Evolutionary conservation across 495 filamentous ascomycete genomes (phyloP), one percentile per base, ranked within the genome.

Genomic region (Trichoderma reesei): DNA sequence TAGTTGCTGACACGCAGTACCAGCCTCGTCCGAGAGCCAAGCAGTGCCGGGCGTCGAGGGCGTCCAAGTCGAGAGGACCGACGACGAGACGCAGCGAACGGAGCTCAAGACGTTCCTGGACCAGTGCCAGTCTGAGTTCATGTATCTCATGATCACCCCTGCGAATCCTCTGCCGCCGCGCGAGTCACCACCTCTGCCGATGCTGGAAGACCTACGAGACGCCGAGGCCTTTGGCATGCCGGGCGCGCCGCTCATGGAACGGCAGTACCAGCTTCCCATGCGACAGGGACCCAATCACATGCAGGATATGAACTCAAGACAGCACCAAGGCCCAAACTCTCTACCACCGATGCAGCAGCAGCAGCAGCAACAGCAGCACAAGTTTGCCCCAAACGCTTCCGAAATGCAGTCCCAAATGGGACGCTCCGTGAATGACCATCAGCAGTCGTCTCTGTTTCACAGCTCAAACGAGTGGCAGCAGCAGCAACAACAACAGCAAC

Each of bases 81-180:
- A 80, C 33, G 83, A 89, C 41, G 82, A 84, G 59, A 72, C 76
- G 14, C 74, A 78, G 63, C 78, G 84, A 44, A 76, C 80, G 36
- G 85, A 86, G 61, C 75, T 88, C 36, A 84, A 83, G 65, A 78
- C 82, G 18, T 85, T 86, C 68, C 73, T 87, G 60, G 85, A 86
- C 67, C 83, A 85, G 65, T 85, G 84, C 65, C 78, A 84, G 65
- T 77, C 82, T 64, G 84, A 87, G 65, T 84, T 87, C 62, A 83
- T 83, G n/a, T 86, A 87, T 66, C 75, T 86, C 9, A 83, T 86
- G 80, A 78, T 83, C 14, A 83, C 83, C 3, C 85, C 84, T 5
- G 82, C 84, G 60, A 86, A 84, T 67, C 83, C 84, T 31, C 72
- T 80, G n/a, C 81, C 84, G 13, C 84, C 84, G 5, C 73, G 79